Conservation (phyloP, 805 yeast genomes). For the Saccharomycopsis oosterbeekiorum region DNA sequence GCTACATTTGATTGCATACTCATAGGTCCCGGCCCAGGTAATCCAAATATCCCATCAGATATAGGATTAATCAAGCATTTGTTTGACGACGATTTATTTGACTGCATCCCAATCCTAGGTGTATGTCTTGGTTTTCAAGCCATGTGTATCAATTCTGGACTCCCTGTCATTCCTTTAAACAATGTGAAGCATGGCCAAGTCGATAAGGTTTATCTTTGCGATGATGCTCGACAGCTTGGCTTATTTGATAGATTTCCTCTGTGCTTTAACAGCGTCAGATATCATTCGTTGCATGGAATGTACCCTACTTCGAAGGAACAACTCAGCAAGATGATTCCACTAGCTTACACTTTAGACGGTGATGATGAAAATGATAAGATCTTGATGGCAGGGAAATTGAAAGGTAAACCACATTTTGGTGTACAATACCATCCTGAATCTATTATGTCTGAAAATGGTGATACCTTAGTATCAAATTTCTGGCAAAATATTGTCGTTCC, state of each 20-base stretch:
- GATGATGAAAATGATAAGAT: slow-evolving; percentile 28
- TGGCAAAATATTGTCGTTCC: slow-evolving; percentile 25
- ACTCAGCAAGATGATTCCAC: slow-evolving; percentile 33
- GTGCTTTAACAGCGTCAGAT: slow-evolving; percentile 63
- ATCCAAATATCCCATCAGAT: slow-evolving; percentile 43
- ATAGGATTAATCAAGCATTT: slow-evolving; percentile 30
- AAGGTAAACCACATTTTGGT: slow-evolving; percentile 62
- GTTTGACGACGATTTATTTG: background rate
- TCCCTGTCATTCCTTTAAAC: slow-evolving; percentile 39
- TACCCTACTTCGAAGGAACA: slow-evolving; percentile 48
- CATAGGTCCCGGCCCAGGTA: slow-evolving; percentile 97
- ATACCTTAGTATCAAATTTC: slow-evolving; percentile 50
- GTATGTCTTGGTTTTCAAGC: slow-evolving; percentile 92
- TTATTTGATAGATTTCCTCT: slow-evolving; percentile 35
- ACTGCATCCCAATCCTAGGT: slow-evolving; percentile 64
- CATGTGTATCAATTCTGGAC: slow-evolving; percentile 55
- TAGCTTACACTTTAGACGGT: slow-evolving; percentile 43
- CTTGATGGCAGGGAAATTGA: slow-evolving; percentile 75
- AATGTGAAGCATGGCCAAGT: slow-evolving; percentile 82
- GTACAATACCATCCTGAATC: slow-evolving; percentile 98
- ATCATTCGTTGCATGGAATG: slow-evolving; percentile 69
- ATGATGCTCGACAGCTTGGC: background rate
- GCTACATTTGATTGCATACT: slow-evolving; percentile 62
- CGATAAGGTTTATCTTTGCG: slow-evolving; percentile 32
- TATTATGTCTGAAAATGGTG: slow-evolving; percentile 68